Evolutionary conservation across 2,329 filamentous ascomycete genomes (phyloP), one percentile per base, ranked within the genome.

Genomic region (Plectosphaerella sp.): DNA sequence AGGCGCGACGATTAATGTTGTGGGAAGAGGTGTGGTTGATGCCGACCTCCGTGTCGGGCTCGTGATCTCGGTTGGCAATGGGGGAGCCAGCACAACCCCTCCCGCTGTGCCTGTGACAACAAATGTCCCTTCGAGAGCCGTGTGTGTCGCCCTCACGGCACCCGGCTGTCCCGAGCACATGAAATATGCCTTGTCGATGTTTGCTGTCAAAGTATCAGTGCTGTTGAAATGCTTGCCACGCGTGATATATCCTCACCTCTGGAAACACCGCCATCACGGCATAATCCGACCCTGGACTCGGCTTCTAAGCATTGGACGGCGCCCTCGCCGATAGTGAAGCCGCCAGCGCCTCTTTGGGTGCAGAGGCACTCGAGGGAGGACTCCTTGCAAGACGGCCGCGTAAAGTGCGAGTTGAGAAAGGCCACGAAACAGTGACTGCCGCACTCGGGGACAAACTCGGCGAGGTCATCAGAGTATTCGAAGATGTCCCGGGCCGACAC

Each of bases 271-370:
- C 67, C 61, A 3, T 72, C 69, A 5, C 70, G 65, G 64, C 88
- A 91, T 14, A 67, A 69, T 3, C 77, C 77, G 45, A 75, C 61
- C 36, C 67, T 66, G 52, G 64, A 68, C 61, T 81, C 77, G 8
- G 80, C 80, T 9, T 79, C 72, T 35, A 88, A 76, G 65, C 88
- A 91, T 61, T 86, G 80, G 56, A 89, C 68, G 5, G 83, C 85
- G 11, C 78, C 87, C 68, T 91, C 88, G n/a, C 86, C 87, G 47
- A 90, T 62, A 2, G 88, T 90, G 59, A 84, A 86, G 10, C 83
- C 85, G 28, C 78, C 78, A 12, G 66, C 68, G 9, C 85, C 85
- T 35, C 73, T 72, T 53, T 76, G 74, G 37, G 77, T 76, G 65
- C 88, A 91, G 7, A 91, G 73, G 58, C 85, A 89, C 60, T 75